Base-by-base conservation (phyloP, 495 filamentous ascomycete genomes). In the Penicillium pulvis region DNA sequence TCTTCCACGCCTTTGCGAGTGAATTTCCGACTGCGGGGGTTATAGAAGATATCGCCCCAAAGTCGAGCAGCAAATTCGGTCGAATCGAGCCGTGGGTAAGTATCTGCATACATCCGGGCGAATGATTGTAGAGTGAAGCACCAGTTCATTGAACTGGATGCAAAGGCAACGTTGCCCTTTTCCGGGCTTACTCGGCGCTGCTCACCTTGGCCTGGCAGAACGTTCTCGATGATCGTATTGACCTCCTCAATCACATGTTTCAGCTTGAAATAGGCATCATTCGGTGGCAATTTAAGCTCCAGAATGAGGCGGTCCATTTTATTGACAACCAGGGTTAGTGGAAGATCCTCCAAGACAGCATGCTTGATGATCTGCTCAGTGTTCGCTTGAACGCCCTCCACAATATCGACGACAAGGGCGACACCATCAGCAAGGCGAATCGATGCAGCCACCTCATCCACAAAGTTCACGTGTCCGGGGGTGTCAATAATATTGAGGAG, bases 231-330 rank as follows among this genome's bases (percentile, higher is more conserved):
- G 64, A 92, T 79, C 0, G 90, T 97, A 72, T 98, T 98, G 66
- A 98, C 91, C 72, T 98, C 91, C 73, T 98, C 94, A 64, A 98
- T 87, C 23, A 96, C 93, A 74, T 98, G 93, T 67, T 97, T 98
- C 51, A 98, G 73, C 76, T 98, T 98, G 83, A 97, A 98, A 71
- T 98, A 98, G 24, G 94, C 94, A 69, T 98, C 94, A 59, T 86
- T 90, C 5, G 95, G 95, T 1, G 95, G 95, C 16, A 98, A 82
- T 71, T 96, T 95, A 53, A 98, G 83, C 71, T 98, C 94, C 35
- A 98, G 76, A 54, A 98, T 96, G 55, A 98, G 76, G 41, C 94
- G 86, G 62, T 98, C 94, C 86, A 98, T 88, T 73, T 98, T 98
- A 79, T 98, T 98, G 73, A 98, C 82, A 51, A 98, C 85, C 61